phyloP scores from a whole-genome alignment of 305 asterid genomes.

The Salvia sclarea region DNA sequence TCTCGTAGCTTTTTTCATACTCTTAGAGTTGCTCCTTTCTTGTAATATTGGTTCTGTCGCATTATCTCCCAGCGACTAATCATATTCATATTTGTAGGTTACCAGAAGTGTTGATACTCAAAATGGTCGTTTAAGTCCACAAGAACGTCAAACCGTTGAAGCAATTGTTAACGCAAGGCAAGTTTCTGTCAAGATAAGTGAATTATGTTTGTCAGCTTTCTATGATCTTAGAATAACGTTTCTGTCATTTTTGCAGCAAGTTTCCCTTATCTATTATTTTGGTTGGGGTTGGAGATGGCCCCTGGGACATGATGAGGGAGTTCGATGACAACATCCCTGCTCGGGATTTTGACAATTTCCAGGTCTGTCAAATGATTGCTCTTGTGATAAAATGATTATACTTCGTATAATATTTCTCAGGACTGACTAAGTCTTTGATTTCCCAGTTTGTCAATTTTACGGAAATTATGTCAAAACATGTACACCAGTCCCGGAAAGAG shows the following conservation, averaged over 20 bases:
- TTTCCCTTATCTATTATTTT: slow-evolving; percentile 83
- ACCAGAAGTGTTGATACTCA: slow-evolving; percentile 93
- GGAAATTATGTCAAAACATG: slow-evolving; percentile 80
- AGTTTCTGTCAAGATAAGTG: slow-evolving; percentile 14
- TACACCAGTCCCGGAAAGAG: slow-evolving; percentile 75
- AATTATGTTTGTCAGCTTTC: slow-evolving; percentile 14
- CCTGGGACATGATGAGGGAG: slow-evolving; percentile 98
- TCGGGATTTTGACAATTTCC: slow-evolving; percentile 92
- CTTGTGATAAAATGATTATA: slow-evolving; percentile 6
- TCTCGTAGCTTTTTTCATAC: background rate
- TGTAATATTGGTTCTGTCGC: slow-evolving; percentile 23
- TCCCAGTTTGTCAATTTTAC: slow-evolving; percentile 93
- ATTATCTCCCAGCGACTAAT: slow-evolving; percentile 10
- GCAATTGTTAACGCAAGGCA: slow-evolving; percentile 94
- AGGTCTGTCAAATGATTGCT: slow-evolving; percentile 47
- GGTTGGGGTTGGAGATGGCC: slow-evolving; percentile 99
- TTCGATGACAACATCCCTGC: slow-evolving; percentile 97
- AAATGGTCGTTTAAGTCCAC: slow-evolving; percentile 81
- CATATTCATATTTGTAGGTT: slow-evolving; percentile 51
- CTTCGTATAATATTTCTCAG: background rate
- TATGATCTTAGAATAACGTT: slow-evolving; percentile 8
- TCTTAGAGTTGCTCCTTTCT: slow-evolving; percentile 19
- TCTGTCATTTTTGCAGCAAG: slow-evolving; percentile 55
- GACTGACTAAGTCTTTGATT: slow-evolving; percentile 12
- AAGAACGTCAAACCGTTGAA: slow-evolving; percentile 85